These are phyloP conservation scores for Nasturtium officinale DNA, from an alignment of 345 rosid species.

Conservation along the genomic window DNA sequence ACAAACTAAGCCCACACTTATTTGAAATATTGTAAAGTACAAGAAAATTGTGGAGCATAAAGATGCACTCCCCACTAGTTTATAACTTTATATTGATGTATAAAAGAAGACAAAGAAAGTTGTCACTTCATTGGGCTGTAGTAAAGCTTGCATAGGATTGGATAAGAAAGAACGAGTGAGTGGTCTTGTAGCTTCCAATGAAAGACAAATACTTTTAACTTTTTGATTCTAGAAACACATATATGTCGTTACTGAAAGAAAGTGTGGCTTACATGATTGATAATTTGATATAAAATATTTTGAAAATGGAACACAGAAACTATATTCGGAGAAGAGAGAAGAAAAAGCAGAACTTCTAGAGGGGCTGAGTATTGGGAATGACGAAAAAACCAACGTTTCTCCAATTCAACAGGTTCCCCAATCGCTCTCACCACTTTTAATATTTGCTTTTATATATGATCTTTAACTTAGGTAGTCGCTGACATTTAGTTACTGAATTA, in stretches of 20 bases:
- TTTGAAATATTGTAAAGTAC: background rate
- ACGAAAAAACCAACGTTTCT: slow-evolving; percentile 47
- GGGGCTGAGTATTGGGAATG: slow-evolving; percentile 57
- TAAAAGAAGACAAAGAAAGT: slow-evolving; percentile 1
- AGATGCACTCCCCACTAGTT: slow-evolving; percentile 27
- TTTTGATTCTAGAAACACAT: no score
- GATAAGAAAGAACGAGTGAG: background rate
- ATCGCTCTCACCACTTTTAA: background rate
- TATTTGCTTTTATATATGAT: no score
- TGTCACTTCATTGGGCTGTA: slow-evolving; percentile 24
- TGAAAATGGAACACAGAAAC: slow-evolving; percentile 47
- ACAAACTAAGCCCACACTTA: background rate
- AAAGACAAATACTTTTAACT: background rate
- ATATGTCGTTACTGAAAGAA: slow-evolving; percentile 8
- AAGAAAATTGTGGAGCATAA: slow-evolving; percentile 4
- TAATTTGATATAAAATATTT: background rate
- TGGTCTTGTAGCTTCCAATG: background rate
- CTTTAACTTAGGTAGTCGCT: background rate
- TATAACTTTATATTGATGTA: background rate
- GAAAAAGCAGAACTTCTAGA: slow-evolving; percentile 67
- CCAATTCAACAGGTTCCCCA: slow-evolving; percentile 67
- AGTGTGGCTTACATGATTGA: slow-evolving; percentile 18
- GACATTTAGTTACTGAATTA: background rate
- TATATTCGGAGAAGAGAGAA: slow-evolving; percentile 65
- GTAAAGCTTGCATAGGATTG: background rate